Evolutionary conservation across 176 grass and related monocot genomes (phyloP), one percentile per base, ranked within the genome.

Genomic region (Hordeum marinum): DNA sequence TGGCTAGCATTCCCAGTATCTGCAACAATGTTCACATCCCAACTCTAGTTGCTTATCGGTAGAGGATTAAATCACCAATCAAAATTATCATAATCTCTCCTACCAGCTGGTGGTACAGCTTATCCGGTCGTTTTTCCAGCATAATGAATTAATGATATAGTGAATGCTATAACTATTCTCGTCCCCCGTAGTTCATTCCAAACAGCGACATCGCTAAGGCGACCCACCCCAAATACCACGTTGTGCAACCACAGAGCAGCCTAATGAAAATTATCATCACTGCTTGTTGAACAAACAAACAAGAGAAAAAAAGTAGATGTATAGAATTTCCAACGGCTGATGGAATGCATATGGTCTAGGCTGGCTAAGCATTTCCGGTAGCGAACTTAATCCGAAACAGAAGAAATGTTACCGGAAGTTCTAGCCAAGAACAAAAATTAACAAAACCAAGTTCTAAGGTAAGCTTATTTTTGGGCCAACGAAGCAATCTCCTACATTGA

Each of bases 251-350:
- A 36, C 45, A 10, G 14, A 80, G 35, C 21, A 75, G 6, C 12
- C 41, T 34, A 57, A 45, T 17, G 1, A 76, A 82, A 40, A 14
- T 73, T 48, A 62, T 72, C 23, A 13, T 31, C 4, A 3, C 21
- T 75, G 6, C 27, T 69, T 81, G 4, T 77, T 46, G 8, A 76
- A 76, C 48, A 81, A 82, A 79, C 35, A 58, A n/a, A 37, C 21
- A n/a, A 71, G n/a, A 55, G 24, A 62, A 20, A 9, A 9, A 77
- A 68, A 18, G 25, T 3, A 75, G 23, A 10, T 5, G 42, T 74
- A 50, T 18, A 8, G 6, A 66, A 84, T 50, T 69, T 5, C 3
- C 39, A 76, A 76, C 45, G 41, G 21, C 52, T 52, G 24, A 6
- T 6, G 9, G 72, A 54, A 63, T 62, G 64, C 14, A 36, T 18